Evolutionary conservation across 495 filamentous ascomycete species (phyloP).

Genomic region (Lineolata rhizophorae): DNA sequence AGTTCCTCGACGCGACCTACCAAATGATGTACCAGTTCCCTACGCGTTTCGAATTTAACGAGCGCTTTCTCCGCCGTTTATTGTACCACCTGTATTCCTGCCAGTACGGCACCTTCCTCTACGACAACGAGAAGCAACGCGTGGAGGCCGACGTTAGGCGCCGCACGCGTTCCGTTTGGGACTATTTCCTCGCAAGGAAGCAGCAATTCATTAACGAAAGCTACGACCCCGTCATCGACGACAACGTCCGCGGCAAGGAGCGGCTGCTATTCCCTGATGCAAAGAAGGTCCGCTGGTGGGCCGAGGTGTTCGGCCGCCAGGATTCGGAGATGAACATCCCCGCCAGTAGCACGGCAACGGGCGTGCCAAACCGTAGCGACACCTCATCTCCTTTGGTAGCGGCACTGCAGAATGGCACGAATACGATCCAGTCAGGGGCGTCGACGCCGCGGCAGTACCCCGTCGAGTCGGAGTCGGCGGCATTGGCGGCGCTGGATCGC

Average conservation of each 20-base stretch:
- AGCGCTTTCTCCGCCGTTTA: slow-evolving; percentile 73
- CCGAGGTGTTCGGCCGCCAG: slow-evolving; percentile 60
- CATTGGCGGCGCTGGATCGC: too few relatives aligned
- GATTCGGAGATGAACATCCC: slow-evolving; percentile 78
- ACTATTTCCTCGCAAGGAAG: slow-evolving; percentile 67
- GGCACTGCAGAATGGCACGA: too few relatives aligned
- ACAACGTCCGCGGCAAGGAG: slow-evolving; percentile 53
- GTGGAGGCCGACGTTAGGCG: slow-evolving; percentile 46
- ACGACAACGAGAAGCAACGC: slow-evolving; percentile 83
- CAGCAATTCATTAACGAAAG: slow-evolving; percentile 60
- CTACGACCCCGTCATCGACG: slow-evolving; percentile 60
- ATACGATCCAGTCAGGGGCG: too few relatives aligned
- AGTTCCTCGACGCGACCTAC: slow-evolving; percentile 90
- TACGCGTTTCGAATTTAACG: slow-evolving; percentile 89
- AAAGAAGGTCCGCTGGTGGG: slow-evolving; percentile 70
- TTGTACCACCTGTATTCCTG: slow-evolving; percentile 91
- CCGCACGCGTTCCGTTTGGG: slow-evolving; percentile 79
- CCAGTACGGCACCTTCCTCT: slow-evolving; percentile 93
- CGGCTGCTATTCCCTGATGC: slow-evolving; percentile 59
- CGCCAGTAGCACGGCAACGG: not conserved
- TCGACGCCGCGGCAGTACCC: too few relatives aligned
- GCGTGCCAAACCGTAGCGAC: too few relatives aligned
- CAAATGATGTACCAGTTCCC: slow-evolving; percentile 78
- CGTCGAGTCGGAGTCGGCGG: too few relatives aligned
- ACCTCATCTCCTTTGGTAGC: too few relatives aligned